phyloP scores from a whole-genome alignment of 169 alveolate species.

The Eimeria sp. region DNA sequence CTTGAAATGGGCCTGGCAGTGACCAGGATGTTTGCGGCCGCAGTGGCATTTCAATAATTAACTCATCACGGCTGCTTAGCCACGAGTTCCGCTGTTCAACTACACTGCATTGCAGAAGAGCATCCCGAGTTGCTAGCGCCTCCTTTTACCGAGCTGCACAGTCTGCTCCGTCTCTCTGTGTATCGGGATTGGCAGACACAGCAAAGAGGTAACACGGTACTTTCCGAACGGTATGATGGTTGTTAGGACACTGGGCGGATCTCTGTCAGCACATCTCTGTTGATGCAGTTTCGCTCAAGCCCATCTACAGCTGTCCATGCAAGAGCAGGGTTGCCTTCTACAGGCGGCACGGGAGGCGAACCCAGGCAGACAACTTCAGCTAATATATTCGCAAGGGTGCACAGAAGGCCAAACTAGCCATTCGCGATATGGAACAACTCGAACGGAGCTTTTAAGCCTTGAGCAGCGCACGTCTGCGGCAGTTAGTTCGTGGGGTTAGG shows the following conservation, averaged over 20 bases:
- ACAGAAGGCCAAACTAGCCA: neutral
- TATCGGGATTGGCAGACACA: neutral
- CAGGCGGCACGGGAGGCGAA: neutral
- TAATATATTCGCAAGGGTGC: neutral
- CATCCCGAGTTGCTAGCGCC: neutral
- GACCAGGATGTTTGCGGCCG: conserved; percentile 77
- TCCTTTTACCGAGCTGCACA: neutral
- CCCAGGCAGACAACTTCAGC: neutral
- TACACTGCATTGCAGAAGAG: neutral
- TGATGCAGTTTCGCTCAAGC: neutral
- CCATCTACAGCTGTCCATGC: neutral
- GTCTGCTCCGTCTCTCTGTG: neutral
- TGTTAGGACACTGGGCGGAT: too few relatives aligned
- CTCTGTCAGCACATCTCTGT: neutral
- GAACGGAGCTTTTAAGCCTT: too few relatives aligned
- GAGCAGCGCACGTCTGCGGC: neutral
- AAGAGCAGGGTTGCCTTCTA: neutral
- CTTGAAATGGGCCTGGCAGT: conserved; percentile 72
- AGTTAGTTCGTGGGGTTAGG: neutral
- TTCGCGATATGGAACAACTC: neutral
- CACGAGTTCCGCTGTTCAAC: neutral
- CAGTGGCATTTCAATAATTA: conserved; percentile 57
- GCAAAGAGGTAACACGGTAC: neutral
- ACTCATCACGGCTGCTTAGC: neutral
- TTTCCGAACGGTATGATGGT: neutral